phyloP scores from a whole-genome alignment of 371 early-diverging fungal genomes.

The Coemansia sp. region DNA sequence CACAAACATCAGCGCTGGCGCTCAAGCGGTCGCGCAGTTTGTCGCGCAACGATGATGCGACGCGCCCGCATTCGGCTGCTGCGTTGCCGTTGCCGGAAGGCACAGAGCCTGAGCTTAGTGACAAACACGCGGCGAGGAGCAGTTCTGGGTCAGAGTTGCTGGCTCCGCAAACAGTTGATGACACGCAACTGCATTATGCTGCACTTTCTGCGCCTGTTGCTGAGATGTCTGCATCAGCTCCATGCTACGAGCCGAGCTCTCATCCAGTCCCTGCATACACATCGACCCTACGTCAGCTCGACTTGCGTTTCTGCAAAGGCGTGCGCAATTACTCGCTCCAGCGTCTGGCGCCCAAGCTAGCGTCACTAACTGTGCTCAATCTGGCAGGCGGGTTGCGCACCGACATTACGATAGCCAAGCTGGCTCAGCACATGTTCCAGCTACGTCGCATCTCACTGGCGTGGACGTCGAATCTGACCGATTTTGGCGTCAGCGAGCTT shows the following conservation, averaged over 20 bases:
- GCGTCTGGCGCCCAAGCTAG: conserved; percentile 48
- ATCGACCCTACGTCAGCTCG: conserved; percentile 44
- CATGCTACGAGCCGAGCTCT: neutral
- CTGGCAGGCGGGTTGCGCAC: conserved; percentile 53
- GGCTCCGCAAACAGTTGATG: neutral
- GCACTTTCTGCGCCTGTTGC: too few species aligned
- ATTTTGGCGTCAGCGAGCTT: conserved; percentile 50
- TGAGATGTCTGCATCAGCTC: neutral
- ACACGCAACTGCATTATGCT: conserved; percentile 2
- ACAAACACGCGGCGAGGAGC: neutral
- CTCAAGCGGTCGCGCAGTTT: conserved; percentile 35
- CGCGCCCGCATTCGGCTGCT: conserved; percentile 29
- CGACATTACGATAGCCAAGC: conserved; percentile 55
- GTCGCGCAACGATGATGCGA: conserved; percentile 17
- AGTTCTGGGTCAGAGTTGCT: neutral
- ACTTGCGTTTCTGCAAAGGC: conserved; percentile 56
- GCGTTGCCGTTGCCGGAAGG: conserved; percentile 10
- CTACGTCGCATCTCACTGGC: conserved; percentile 42
- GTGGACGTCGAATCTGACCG: conserved; percentile 48
- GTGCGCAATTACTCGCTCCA: conserved; percentile 55
- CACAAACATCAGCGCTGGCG: neutral
- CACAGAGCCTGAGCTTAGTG: neutral
- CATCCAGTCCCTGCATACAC: neutral
- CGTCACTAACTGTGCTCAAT: conserved; percentile 45
- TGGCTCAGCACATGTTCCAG: conserved; percentile 46